phyloP scores from a whole-genome alignment of 352 stramenopile species.

The Globisporangium paddicum region DNA sequence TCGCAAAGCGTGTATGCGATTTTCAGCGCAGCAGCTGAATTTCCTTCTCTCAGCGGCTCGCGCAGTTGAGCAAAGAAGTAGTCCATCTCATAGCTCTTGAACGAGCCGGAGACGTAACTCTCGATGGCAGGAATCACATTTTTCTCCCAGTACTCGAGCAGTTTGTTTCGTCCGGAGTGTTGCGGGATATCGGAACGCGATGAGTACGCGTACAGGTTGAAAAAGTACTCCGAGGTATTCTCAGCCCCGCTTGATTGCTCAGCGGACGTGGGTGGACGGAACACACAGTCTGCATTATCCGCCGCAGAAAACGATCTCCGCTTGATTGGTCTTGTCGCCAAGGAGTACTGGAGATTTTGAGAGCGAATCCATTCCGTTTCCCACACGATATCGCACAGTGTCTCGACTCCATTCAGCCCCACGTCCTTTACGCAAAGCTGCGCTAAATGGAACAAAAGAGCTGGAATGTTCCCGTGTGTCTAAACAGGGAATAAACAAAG shows the following conservation, averaged over 20 bases:
- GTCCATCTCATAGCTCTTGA: constrained; percentile 87
- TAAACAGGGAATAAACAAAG: constrained; percentile 13
- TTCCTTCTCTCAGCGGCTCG: constrained; percentile 70
- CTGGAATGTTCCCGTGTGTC: constrained; percentile 54
- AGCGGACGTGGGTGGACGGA: constrained; percentile 19
- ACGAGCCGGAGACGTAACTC: constrained; percentile 73
- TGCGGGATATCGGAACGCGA: constrained; percentile 54
- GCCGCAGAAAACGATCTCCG: constrained; percentile 23
- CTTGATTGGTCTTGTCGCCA: constrained; percentile 44
- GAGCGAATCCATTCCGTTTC: constrained; percentile 44
- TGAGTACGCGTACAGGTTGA: constrained; percentile 69
- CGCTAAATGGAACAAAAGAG: constrained; percentile 56
- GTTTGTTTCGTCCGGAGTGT: constrained; percentile 71
- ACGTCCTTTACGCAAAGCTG: constrained; percentile 42
- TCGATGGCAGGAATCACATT: constrained; percentile 83
- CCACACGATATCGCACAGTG: constrained; percentile 30
- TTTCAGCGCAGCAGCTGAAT: constrained; percentile 66
- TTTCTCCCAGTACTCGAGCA: constrained; percentile 83
- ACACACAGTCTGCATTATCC: constrained; percentile 31
- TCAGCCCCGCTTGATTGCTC: constrained; percentile 14
- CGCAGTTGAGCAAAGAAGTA: constrained; percentile 83
- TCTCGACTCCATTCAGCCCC: constrained; percentile 30
- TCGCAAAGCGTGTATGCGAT: constrained; percentile 80
- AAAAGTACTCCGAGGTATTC: constrained; percentile 43
- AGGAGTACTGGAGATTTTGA: constrained; percentile 29